Percentiles rank a stretch among this genome's conserved stretches.
Evolutionary conservation across 768 basidiomycete species (phyloP).

Genomic region (Hydnum rufescens): DNA sequence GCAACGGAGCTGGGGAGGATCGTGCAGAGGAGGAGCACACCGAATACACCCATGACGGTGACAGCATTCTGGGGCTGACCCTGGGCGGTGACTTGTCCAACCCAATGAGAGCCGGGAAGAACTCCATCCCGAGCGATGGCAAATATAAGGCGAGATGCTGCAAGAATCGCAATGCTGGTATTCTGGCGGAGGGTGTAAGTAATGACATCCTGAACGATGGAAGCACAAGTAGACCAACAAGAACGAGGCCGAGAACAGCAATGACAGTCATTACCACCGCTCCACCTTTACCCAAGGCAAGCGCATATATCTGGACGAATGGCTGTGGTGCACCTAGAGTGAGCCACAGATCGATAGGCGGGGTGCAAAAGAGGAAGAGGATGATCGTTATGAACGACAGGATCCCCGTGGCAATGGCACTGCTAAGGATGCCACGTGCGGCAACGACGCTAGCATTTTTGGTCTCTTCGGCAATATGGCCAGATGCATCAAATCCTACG

Average conservation of each 20-base stretch:
- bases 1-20: constrained; percentile 82
- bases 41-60: constrained; percentile 70
- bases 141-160: constrained; percentile 72
- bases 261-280: constrained; percentile 78
- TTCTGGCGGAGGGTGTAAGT: constrained; percentile 31
- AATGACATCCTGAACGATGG: not conserved
- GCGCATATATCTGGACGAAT: constrained; percentile 71
- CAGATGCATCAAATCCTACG: constrained; percentile 80
- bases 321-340: constrained; percentile 70
- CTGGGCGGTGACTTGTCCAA: constrained; percentile 44
- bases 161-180: constrained; percentile 73
- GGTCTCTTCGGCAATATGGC: constrained; percentile 78
- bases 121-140: constrained; percentile 92
- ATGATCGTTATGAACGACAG: constrained; percentile 65
- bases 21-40: constrained; percentile 55
- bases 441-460: constrained; percentile 67
- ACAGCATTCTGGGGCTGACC: constrained; percentile 74
- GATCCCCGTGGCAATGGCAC: constrained; percentile 57
- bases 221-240: constrained; percentile 15
- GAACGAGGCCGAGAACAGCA: constrained; percentile 64
- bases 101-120: constrained; percentile 66
- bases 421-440: constrained; percentile 61
- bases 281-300: constrained; percentile 60
- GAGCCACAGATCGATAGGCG: constrained; percentile 57
- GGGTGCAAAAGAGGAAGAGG: constrained; percentile 69